Conservation (phyloP, 2,329 filamentous ascomycete species). For the Apiospora phragmitis region DNA sequence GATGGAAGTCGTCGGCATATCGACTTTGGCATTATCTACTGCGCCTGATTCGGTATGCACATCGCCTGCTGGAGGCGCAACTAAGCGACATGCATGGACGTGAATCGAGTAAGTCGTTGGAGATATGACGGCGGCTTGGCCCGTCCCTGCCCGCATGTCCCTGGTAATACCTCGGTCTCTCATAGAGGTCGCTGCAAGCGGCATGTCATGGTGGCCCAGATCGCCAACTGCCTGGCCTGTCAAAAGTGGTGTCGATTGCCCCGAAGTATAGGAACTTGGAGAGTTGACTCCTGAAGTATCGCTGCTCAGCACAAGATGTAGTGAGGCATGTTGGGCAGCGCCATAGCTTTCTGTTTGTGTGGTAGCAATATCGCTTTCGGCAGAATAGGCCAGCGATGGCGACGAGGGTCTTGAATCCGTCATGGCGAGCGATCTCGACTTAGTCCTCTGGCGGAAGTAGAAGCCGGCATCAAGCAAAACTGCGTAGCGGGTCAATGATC, state of each 20-base stretch:
- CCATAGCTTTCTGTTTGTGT: slow-evolving; percentile 19
- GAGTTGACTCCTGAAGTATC: not conserved
- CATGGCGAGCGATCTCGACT: not conserved
- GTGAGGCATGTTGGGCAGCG: slow-evolving; percentile 30
- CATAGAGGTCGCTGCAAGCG: not conserved
- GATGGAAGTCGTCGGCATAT: not conserved
- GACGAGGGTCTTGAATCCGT: not conserved
- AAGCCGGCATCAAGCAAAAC: not conserved
- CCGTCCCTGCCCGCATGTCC: slow-evolving; percentile 17
- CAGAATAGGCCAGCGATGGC: slow-evolving; percentile 21
- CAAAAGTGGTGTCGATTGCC: slow-evolving; percentile 14
- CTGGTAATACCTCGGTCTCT: not conserved
- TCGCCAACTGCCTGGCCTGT: slow-evolving; percentile 12
- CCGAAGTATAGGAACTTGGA: slow-evolving; percentile 17
- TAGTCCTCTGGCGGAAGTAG: not conserved
- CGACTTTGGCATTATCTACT: not conserved
- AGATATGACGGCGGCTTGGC: slow-evolving; percentile 18
- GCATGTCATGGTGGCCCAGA: slow-evolving; percentile 14
- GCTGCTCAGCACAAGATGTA: not conserved
- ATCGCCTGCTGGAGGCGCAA: not conserved
- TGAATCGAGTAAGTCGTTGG: not conserved
- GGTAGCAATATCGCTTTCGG: slow-evolving; percentile 27
- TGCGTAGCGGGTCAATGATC: not conserved
- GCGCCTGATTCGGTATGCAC: not conserved
- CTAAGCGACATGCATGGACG: not conserved